phyloP scores from a whole-genome alignment of 23 red algal genomes.

The Gracilaria caudata region DNA sequence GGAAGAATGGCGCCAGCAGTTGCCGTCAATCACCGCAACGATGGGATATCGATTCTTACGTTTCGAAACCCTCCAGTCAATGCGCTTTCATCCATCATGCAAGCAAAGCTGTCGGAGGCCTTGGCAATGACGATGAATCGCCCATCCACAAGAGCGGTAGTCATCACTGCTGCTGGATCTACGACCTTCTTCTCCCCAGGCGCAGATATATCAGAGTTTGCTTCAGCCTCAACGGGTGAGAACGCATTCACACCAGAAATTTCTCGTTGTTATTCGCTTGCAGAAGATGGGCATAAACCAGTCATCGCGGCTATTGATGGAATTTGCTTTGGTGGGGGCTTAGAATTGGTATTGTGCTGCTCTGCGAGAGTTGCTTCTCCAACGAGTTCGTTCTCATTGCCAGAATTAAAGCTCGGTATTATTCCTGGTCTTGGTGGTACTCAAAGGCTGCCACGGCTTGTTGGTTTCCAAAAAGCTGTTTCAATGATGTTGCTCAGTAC shows the following conservation, averaged over 20 bases:
- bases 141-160: conserved; percentile 36
- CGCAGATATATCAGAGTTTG: conserved; percentile 95
- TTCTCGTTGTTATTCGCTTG: conserved; percentile 58
- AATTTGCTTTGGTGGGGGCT: conserved; percentile 85
- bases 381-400: conserved; percentile 76
- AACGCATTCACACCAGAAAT: conserved; percentile 48
- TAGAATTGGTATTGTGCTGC: conserved; percentile 92
- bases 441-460: conserved; percentile 91
- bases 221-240: conserved; percentile 37
- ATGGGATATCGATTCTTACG: conserved; percentile 73
- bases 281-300: conserved; percentile 59
- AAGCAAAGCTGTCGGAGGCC: conserved; percentile 50
- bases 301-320: conserved; percentile 90
- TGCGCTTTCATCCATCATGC: conserved; percentile 78
- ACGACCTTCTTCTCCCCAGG: conserved; percentile 91
- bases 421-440: conserved; percentile 98
- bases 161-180: conserved; percentile 40
- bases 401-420: conserved; percentile 94
- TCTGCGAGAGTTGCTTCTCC: conserved; percentile 76
- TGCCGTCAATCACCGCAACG: not conserved
- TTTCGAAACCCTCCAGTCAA: conserved; percentile 92
- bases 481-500: conserved; percentile 79
- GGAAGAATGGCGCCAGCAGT: conserved; percentile 7
- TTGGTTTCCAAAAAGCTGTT: conserved; percentile 89
- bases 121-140: conserved; percentile 42